Base-by-base conservation (phyloP, 352 stramenopile genomes). In the Phytophthora aleatoria region DNA sequence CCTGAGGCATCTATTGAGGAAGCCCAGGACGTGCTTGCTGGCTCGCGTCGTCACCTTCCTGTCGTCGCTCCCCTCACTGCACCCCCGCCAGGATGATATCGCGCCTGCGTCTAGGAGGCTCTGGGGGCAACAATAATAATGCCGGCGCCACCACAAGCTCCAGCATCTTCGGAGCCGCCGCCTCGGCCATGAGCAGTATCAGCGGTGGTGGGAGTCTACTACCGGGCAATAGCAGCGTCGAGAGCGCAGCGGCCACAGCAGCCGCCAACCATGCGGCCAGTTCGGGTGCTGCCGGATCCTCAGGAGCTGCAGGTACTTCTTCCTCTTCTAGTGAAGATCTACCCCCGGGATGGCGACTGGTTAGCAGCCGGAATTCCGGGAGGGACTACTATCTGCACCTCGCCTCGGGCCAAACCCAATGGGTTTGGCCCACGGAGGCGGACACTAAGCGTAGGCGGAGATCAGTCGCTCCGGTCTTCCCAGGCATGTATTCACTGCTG, bases 331-430 rank as follows among this genome's bases (percentile, higher is more conserved):
- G 8, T 31, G 63, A 81, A 35, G 80, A 79, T 41, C 59, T 92
- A 24, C 83, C 79, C 39, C 56, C 71, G 6, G 85, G 83, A 33
- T 94, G 85, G 85, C 81, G 83, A 33, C 69, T 90, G 59, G 67
- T 91, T 51, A 83, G 74, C 65, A 92, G 83, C 67, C 74, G 85
- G 16, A 71, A 89, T 56, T 82, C 76, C 41, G 83, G 83, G 28
- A 77, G 72, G 36, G 81, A 89, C 47, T 92, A 94, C 45, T 94
- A 82, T 67, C 66, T 94, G 38, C 85, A 94, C 56, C 35, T 94
- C 41, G 67, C 83, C 12, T 85, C 81, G 38, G 80, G 81, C 36
- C 70, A 86, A 26, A 87, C 70, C 48, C 85, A 91, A 52, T 94
- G 85, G 85, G 77, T 86, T 13, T 76, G 68, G 27, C 85, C 85